Evolutionary conservation across 139 green algal genomes (phyloP).

Genomic region (Diplosphaera chodatii): DNA sequence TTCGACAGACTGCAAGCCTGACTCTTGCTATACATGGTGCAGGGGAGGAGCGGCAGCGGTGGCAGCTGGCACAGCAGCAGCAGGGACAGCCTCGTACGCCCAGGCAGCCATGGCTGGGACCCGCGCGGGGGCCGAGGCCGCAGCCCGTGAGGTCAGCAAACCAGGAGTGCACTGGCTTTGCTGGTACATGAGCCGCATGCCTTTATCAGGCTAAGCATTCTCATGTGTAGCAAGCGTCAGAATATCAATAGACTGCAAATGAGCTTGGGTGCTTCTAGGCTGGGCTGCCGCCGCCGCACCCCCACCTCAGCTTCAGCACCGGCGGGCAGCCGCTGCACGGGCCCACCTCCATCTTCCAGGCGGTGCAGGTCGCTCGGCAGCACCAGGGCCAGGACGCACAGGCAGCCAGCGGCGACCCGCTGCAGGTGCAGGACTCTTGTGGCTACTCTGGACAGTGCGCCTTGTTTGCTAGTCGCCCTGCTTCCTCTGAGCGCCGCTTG

Average conservation of each 20-base stretch:
- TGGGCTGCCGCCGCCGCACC: constrained; percentile 9
- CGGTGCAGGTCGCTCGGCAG: constrained; percentile 20
- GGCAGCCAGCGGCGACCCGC: background rate
- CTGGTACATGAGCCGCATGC: no score
- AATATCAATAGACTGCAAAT: no score
- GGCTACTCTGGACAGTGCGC: no score
- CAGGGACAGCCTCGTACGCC: constrained; percentile 4
- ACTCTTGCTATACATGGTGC: no score
- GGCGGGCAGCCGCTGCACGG: constrained; percentile 34
- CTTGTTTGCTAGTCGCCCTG: no score
- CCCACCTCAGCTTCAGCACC: constrained; percentile 67
- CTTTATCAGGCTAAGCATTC: no score
- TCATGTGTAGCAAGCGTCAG: no score
- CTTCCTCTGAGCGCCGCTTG: no score
- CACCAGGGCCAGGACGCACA: background rate
- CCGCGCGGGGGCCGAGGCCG: constrained; percentile 5
- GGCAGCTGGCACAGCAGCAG: constrained; percentile 6
- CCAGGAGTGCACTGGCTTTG: no score
- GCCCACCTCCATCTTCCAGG: constrained; percentile 78
- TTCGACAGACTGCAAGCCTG: no score
- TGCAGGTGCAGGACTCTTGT: background rate
- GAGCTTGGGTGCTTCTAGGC: no score
- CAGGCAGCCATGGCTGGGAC: constrained; percentile 4
- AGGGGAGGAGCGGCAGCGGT: background rate
- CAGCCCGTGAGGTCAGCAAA: constrained; percentile 1